Evolutionary conservation across 164 flowering plant species (phyloP).

Genomic region (Dillenia turbinata): DNA sequence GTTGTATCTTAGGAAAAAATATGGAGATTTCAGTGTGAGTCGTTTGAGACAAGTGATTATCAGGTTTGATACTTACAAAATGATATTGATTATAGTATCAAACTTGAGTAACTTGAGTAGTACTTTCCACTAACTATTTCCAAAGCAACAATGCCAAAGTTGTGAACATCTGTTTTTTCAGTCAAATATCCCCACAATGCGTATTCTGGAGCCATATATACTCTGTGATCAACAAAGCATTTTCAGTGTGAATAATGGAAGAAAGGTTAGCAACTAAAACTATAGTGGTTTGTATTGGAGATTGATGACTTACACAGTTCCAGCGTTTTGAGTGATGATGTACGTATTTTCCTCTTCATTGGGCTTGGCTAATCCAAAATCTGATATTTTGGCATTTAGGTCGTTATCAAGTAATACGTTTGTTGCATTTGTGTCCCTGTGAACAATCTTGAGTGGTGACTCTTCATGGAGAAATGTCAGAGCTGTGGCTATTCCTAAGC

Average conservation of each 20-base stretch:
- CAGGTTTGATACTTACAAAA: too few species aligned
- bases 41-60: too few species aligned
- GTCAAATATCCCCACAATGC: slow-evolving; percentile 55
- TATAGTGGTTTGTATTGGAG: neutral
- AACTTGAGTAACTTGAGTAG: slow-evolving; percentile 33
- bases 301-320: slow-evolving; percentile 34
- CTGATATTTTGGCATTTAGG: slow-evolving; percentile 42
- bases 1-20: too few species aligned
- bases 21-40: too few species aligned
- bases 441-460: slow-evolving; percentile 43
- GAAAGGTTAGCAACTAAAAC: neutral
- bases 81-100: too few species aligned
- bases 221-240: slow-evolving; percentile 26
- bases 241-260: neutral
- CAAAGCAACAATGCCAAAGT: slow-evolving; percentile 52
- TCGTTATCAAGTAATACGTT: slow-evolving; percentile 38
- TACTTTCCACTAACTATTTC: slow-evolving; percentile 51
- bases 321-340: slow-evolving; percentile 51
- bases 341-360: slow-evolving; percentile 45
- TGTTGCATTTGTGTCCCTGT: slow-evolving; percentile 40
- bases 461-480: slow-evolving; percentile 52
- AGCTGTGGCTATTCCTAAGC: slow-evolving; percentile 49
- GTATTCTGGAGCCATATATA: slow-evolving; percentile 74
- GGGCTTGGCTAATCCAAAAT: slow-evolving; percentile 49
- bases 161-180: slow-evolving; percentile 57